These are phyloP conservation scores for Cenchrus fungigraminus DNA, from an alignment of 176 grass and related monocot species.

Conservation along the genomic window DNA sequence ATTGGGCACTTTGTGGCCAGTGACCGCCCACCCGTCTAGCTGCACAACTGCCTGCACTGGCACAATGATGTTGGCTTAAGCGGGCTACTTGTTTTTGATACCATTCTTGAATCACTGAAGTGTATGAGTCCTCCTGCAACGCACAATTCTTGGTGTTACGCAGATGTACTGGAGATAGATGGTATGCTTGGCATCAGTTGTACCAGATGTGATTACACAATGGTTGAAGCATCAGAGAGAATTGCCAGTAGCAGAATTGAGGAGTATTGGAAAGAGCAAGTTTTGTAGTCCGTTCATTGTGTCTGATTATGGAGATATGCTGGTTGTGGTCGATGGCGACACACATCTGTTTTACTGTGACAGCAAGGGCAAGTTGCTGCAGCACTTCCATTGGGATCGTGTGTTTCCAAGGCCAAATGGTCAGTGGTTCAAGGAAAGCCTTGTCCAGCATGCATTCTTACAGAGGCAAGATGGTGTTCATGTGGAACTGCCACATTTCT, in stretches of 20 bases:
- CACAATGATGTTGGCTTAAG: too few relatives aligned
- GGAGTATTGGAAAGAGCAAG: too few relatives aligned
- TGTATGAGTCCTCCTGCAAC: too few relatives aligned
- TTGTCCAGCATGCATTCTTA: constrained; percentile 15
- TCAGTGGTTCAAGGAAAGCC: constrained; percentile 9
- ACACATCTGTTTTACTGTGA: background rate
- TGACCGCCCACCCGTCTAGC: too few relatives aligned
- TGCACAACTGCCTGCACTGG: too few relatives aligned
- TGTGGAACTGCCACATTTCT: background rate
- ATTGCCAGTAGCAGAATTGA: background rate
- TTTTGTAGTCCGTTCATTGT: background rate
- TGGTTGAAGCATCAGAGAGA: too few relatives aligned
- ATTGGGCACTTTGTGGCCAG: background rate
- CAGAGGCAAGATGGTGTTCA: background rate
- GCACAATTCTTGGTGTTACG: too few relatives aligned
- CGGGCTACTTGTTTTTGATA: too few relatives aligned
- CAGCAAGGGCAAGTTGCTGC: constrained; percentile 25
- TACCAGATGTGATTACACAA: too few relatives aligned
- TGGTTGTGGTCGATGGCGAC: background rate
- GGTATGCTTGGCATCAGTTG: too few relatives aligned
- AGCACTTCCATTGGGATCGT: background rate
- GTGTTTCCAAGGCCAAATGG: background rate
- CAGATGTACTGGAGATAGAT: too few relatives aligned
- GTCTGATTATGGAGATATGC: constrained; percentile 12
- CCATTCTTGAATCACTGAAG: too few relatives aligned